A percentile compares a stretch with the other conserved stretches of the same genome.
Conservation (phyloP, 257 asterid genomes). For the Petunia axillaris region DNA sequence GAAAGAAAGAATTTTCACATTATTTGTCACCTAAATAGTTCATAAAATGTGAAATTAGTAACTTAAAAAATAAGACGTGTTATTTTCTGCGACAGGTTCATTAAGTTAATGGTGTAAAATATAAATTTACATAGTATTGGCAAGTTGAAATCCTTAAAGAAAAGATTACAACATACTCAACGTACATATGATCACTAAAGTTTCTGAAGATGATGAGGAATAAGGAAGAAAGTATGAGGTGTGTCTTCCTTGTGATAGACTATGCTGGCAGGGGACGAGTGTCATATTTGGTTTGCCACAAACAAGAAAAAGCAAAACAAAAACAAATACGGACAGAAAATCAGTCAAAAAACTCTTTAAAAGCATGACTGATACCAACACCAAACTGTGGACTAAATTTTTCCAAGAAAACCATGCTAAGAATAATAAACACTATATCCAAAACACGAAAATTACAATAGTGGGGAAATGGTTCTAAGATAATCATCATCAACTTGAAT, state of each 20-base stretch:
- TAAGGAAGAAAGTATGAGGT: background rate
- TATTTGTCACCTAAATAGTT: too few relatives aligned
- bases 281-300: constrained; percentile 25
- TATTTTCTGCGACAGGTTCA: too few relatives aligned
- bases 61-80: too few relatives aligned
- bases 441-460: background rate
- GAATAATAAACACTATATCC: background rate
- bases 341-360: constrained; percentile 17
- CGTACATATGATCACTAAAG: background rate
- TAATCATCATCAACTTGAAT: background rate
- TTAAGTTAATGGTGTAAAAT: too few relatives aligned
- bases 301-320: background rate
- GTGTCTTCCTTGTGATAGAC: background rate
- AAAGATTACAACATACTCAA: background rate
- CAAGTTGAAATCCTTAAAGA: background rate
- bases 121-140: too few relatives aligned
- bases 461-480: background rate
- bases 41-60: too few relatives aligned
- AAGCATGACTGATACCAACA: background rate
- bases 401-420: constrained; percentile 1
- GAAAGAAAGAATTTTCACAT: too few relatives aligned
- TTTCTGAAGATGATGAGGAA: background rate
- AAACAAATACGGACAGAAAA: constrained; percentile 14
- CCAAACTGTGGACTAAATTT: constrained; percentile 14
- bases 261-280: constrained; percentile 19